Evolutionary conservation across 2,329 filamentous ascomycete species (phyloP), one percentile per base, ranked within the genome.

Genomic region (Mycosphaerella arachidis): DNA sequence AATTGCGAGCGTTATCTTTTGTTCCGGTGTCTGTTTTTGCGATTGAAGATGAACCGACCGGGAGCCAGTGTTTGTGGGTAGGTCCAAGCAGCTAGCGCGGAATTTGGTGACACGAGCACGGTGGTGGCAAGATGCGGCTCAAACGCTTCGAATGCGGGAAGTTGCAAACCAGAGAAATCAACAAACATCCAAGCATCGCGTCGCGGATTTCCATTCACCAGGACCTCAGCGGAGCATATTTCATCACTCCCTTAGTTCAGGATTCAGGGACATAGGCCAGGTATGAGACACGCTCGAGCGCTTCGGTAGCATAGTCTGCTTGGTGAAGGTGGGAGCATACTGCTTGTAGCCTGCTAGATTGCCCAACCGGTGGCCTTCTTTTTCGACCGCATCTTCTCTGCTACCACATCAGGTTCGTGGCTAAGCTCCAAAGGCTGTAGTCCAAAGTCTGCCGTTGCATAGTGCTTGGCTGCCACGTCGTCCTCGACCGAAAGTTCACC

Each of bases 281-380:
- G 5, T 35, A 8, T 35, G 12, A 35, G 12, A 12, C 8, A 35
- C 31, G 31, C 12, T 35, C 31, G 31, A 8, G 12, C 12, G 31
- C 31, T 2, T 35, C 31, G 31, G 7, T 35, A 12, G 12, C 12
- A 8, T 12, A 35, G 31, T 35, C 31, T 35, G 31, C 6, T 6
- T 43, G 40, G 8, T 2, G 16, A 18, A 16, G 4, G 3, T 43
- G 8, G 18, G 6, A 18, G 24, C 31, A 35, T 4, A 35, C 7
- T 35, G 31, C 24, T 24, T 24, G 24, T 24, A 24, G 24, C 24
- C 29, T 35, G 46, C 70, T 64, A 75, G 59, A 75, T 75, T 27
- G 70, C 67, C 73, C 73, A 75, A 6, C 73, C 73, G 46, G 66
- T 67, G 48, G 71, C 70, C 63, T 73, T 74, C 66, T 75, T 75